Conservation (phyloP, 306 rosid genomes). For the Casuarina cunninghamiana region DNA sequence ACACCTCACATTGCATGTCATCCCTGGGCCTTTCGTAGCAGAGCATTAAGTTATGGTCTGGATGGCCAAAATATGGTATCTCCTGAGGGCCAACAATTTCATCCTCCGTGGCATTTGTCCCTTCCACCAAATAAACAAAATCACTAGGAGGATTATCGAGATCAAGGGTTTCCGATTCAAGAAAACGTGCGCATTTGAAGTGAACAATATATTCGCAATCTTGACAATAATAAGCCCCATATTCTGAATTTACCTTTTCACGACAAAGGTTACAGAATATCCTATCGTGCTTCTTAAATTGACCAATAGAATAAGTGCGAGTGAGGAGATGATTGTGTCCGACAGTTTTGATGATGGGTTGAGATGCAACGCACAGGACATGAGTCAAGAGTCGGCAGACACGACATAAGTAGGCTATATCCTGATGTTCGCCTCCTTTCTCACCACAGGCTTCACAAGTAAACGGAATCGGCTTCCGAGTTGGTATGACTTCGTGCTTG, state of each 20-base stretch:
- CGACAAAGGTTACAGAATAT: background rate
- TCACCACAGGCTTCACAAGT: background rate
- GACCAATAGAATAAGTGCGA: background rate
- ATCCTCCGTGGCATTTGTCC: background rate
- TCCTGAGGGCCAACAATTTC: background rate
- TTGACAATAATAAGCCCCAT: background rate
- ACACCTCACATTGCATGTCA: background rate
- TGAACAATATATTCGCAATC: background rate
- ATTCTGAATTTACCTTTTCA: background rate
- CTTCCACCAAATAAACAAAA: background rate
- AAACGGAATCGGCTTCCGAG: background rate
- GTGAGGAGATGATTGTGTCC: background rate
- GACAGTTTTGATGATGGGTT: background rate
- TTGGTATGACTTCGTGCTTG: background rate
- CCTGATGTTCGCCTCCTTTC: background rate
- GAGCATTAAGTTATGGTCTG: background rate
- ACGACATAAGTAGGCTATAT: rapidly evolving
- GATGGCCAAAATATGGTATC: background rate
- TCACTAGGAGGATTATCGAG: rapidly evolving
- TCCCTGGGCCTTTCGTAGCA: background rate
- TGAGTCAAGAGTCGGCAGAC: background rate
- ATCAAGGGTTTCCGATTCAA: too few relatives aligned
- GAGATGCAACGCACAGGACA: rapidly evolving
- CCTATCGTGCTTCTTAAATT: rapidly evolving
- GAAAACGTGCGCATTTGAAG: background rate